Base-by-base conservation (phyloP, 805 yeast species). In the Torulaspora quercuum region DNA sequence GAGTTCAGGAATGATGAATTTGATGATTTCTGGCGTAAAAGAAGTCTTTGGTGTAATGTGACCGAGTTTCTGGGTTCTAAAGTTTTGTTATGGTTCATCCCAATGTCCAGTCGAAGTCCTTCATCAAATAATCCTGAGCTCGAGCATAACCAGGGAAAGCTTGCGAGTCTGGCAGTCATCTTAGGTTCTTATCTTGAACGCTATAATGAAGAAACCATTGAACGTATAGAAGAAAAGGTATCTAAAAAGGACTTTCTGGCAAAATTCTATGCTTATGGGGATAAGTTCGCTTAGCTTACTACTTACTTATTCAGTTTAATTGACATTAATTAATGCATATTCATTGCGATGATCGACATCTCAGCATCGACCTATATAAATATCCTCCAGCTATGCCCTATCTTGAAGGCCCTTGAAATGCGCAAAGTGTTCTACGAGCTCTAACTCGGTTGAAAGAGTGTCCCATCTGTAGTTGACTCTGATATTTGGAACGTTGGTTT, bases 401-500 rank as follows among this genome's bases (percentile, higher is more conserved):
- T 10, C 22, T 14, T 25, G 15, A 2, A 32, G 40, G 15, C 42
- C 41, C 15, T 41, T 48, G 33, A 49, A 49, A 11, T 47, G 39
- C 9, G 80, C 69, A 53, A 82, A 84, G 41, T 72, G 73, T 2
- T 74, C 69, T 12, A 83, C 76, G 42, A 88, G 68, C 45, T 80
- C 87, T 41, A 76, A 74, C 56, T 84, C 89, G 19, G 84, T 76
- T 23, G 68, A 59, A 38, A 82, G 67, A 0, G 97, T 89, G 50
- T 89, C 96, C 40, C 75, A 73, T 58, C 99, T 76, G 61, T 84
- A 92, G 12, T 80, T 77, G 21, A 82, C 76, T 55, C 99, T 77
- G 33, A 89, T 81, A 48, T 82, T 80, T 1, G 99, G 98, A 33
- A 92, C 96, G 57, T 92, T 92, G 2, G 97, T 85, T 68, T 88